Percentiles rank a stretch among this genome's conserved stretches.
Evolutionary conservation across 305 asterid genomes (phyloP).

Genomic region (Salvia sclarea): DNA sequence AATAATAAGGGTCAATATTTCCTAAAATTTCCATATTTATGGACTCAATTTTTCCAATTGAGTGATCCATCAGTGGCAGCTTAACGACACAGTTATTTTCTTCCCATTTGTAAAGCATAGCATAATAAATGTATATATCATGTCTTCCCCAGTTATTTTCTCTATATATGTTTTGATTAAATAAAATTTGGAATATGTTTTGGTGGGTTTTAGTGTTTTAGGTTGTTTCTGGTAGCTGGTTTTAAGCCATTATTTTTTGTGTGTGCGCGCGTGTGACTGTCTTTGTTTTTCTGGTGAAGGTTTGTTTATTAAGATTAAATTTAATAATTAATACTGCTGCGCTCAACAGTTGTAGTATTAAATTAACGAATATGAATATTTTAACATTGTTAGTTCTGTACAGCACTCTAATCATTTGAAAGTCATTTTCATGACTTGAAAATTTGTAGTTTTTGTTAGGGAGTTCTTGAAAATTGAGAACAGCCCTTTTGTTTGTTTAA

Average conservation of each 20-base stretch:
- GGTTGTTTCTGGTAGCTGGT: no score
- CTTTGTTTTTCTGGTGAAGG: slow-evolving; percentile 27
- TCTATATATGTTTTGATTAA: not conserved
- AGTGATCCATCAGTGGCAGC: not conserved
- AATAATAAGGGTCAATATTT: not conserved
- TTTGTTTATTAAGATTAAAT: not conserved
- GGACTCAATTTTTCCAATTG: not conserved
- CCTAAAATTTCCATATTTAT: not conserved
- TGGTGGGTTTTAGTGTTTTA: slow-evolving; percentile 34
- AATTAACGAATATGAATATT: slow-evolving; percentile 27
- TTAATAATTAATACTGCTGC: slow-evolving; percentile 24
- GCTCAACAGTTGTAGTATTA: slow-evolving; percentile 24
- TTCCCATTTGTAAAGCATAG: not conserved
- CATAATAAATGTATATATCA: not conserved
- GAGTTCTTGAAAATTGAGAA: slow-evolving; percentile 34
- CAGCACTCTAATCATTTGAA: slow-evolving; percentile 44
- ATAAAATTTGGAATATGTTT: slow-evolving; percentile 22
- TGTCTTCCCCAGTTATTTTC: no score
- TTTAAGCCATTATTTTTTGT: slow-evolving; percentile 8
- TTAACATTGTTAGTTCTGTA: slow-evolving; percentile 25
- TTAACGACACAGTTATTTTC: not conserved
- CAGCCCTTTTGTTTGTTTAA: slow-evolving; percentile 22
- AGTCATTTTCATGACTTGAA: slow-evolving; percentile 42
- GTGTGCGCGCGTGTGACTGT: not conserved
- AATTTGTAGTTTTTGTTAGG: slow-evolving; percentile 31